Base-by-base conservation (phyloP, 2,329 filamentous ascomycete species). In the Hypoxylon sp. region DNA sequence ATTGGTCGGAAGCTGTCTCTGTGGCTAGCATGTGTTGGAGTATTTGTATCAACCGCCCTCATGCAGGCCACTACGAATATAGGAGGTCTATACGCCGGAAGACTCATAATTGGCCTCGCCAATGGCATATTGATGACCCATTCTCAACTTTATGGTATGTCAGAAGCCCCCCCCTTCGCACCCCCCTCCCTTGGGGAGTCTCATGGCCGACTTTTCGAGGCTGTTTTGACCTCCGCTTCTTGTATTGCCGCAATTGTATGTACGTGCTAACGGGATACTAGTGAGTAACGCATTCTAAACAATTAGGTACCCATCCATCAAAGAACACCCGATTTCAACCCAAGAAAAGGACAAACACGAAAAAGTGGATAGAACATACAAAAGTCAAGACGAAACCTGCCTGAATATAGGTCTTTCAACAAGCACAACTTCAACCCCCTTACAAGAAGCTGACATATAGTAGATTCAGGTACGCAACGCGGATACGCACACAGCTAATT, bases 61-160 rank as follows among this genome's bases (percentile, higher is more conserved):
- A 85, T 85, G 83, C 84, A 85, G 80, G 77, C 79, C 11, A 83
- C 81, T 0, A 80, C 78, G 3, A 73, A 74, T 29, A 83, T 86
- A 52, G 81, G 78, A 14, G 82, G 78, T 8, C 75, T 86, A 3
- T 85, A 86, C 59, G 81, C 80, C 21, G 83, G 81, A 12, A 80
- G 84, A 69, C 67, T 85, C 9, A 73, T 85, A 23, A 81, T 85
- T 56, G 84, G 84, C 1, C 63, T 85, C 7, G 80, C 82, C 4
- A 76, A 76, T 54, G 75, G 75, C 2, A 57, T 76, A 11, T 11
- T 74, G 71, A 85, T 63, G 83, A 85, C 73, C 64, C 79, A 77
- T 65, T 69, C 69, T 16, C 64, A 72, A 41, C 63, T 74, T 56
- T 69, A 69, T 63, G 67, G 67, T 69, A 64, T 64, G 11, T 14